phyloP scores from a whole-genome alignment of 2,329 filamentous ascomycete genomes.

The Stagonosporopsis vannaccii region DNA sequence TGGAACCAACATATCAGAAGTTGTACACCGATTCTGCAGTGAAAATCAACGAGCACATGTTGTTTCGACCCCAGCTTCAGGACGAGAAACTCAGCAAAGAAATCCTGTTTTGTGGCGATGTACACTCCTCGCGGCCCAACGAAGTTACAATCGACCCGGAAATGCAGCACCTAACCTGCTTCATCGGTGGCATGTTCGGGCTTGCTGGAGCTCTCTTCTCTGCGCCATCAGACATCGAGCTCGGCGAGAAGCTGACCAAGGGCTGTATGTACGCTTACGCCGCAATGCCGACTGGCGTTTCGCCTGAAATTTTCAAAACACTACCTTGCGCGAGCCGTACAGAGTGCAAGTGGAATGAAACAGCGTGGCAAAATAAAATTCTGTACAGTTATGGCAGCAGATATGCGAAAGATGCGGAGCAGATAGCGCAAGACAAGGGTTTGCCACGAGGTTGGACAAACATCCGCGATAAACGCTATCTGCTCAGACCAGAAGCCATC shows the following conservation, averaged over 20 bases:
- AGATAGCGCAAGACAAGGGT: constrained; percentile 25
- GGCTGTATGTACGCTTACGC: constrained; percentile 69
- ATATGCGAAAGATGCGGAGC: constrained; percentile 22
- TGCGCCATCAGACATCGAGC: constrained; percentile 59
- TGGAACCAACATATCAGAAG: constrained; percentile 57
- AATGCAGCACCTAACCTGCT: constrained; percentile 66
- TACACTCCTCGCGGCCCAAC: constrained; percentile 28
- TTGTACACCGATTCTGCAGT: constrained; percentile 62
- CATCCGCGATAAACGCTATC: constrained; percentile 53
- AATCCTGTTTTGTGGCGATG: constrained; percentile 47
- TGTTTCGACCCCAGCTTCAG: constrained; percentile 56
- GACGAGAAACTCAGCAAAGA: constrained; percentile 32
- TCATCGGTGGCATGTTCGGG: constrained; percentile 68
- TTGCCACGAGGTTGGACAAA: constrained; percentile 52
- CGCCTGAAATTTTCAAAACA: constrained; percentile 65
- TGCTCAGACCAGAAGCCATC: constrained; percentile 64
- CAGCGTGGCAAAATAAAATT: constrained; percentile 55
- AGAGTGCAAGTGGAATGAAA: constrained; percentile 62
- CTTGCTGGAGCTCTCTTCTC: constrained; percentile 65
- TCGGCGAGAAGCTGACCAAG: constrained; percentile 65
- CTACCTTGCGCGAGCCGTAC: constrained; percentile 54
- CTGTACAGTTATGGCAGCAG: constrained; percentile 28
- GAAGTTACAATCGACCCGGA: constrained; percentile 52
- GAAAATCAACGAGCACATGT: constrained; percentile 55
- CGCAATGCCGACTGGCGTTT: constrained; percentile 63